Conservation (phyloP, 208 protist species). For the Phytomonas francai region DNA sequence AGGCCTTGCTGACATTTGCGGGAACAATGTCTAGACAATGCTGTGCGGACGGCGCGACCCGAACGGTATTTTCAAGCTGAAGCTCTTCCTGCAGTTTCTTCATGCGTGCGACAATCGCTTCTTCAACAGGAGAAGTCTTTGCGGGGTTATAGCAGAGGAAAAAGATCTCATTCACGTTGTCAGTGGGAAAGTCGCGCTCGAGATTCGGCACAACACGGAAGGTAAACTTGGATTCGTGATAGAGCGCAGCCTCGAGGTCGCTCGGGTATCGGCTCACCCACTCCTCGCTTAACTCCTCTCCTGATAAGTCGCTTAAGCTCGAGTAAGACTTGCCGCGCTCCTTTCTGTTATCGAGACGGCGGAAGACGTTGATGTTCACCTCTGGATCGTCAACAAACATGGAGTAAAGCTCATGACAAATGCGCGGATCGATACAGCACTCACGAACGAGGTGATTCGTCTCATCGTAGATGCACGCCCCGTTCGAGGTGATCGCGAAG, state of each 20-base stretch:
- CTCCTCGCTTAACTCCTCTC: slow-evolving; percentile 45
- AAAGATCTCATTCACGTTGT: slow-evolving; percentile 55
- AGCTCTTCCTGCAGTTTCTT: slow-evolving; percentile 17
- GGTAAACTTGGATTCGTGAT: slow-evolving; percentile 35
- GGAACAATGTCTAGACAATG: slow-evolving; percentile 61
- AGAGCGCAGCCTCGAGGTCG: slow-evolving; percentile 34
- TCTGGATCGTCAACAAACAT: slow-evolving; percentile 39
- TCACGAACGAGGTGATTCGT: slow-evolving; percentile 35
- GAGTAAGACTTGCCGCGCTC: slow-evolving; percentile 22
- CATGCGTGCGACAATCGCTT: slow-evolving; percentile 25
- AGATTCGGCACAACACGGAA: slow-evolving; percentile 40
- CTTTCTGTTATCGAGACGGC: slow-evolving; percentile 23
- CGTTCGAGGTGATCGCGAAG: slow-evolving; percentile 63
- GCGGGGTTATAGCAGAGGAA: slow-evolving; percentile 51
- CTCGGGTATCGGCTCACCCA: slow-evolving; percentile 50
- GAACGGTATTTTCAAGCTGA: slow-evolving; percentile 17
- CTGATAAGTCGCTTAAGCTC: slow-evolving; percentile 36
- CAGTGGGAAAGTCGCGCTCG: slow-evolving; percentile 28
- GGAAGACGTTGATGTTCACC: slow-evolving; percentile 56
- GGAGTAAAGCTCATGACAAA: slow-evolving; percentile 30
- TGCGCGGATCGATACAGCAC: slow-evolving; percentile 21
- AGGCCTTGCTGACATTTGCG: slow-evolving; percentile 44
- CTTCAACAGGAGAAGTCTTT: slow-evolving; percentile 22
- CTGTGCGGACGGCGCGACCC: slow-evolving; percentile 35
- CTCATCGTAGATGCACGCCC: slow-evolving; percentile 57